Evolutionary conservation across 202 grass and related monocot species (phyloP), one percentile per base, ranked within the genome.

Genomic region (Brachypodium distachyon): DNA sequence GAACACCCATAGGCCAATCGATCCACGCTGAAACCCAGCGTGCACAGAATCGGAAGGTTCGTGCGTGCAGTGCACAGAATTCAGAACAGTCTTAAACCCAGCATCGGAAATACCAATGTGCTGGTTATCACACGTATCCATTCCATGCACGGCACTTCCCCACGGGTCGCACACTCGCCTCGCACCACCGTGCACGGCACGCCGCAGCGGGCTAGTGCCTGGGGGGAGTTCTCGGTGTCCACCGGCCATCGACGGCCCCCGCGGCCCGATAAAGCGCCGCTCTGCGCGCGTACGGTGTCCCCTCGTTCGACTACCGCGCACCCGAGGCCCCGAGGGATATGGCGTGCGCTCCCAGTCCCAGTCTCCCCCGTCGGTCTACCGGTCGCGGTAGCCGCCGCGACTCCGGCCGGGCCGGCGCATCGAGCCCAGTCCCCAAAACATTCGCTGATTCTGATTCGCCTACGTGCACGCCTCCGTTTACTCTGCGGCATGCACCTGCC

Each of bases 251-350:
- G n/a, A n/a, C n/a, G n/a, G n/a, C n/a, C n/a, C 9, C 12, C 40
- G 22, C 0, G 2, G 1, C 11, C 43, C 54, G 82, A 77, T 50
- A 84, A 51, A 13, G 54, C 23, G 31, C 82, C 76, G 46, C 53
- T 64, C 69, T 32, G 37, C 41, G 70, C 70, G 72, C 76, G 80
- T 73, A 86, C 63, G 81, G 72, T 87, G 84, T 81, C 81, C 72
- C 88, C 84, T 81, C 23, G 70, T 3, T 0, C 59, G 71, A 6
- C 4, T 71, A 55, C 76, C 63, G 25, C 61, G 18, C 8, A 2
- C 22, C 12, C 22, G 5, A 21, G 26, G 26, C 11, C 73, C 57
- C 57, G 13, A 26, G 25, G 26, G 32, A 16, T 33, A 41, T 12
- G 14, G 54, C 54, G 27, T 25, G 44, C 74, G 67, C 29, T 32